Percentiles rank a stretch among this genome's conserved stretches.
Evolutionary conservation across 108 stramenopile species (phyloP).

Genomic region (Cylindrotheca closterium): DNA sequence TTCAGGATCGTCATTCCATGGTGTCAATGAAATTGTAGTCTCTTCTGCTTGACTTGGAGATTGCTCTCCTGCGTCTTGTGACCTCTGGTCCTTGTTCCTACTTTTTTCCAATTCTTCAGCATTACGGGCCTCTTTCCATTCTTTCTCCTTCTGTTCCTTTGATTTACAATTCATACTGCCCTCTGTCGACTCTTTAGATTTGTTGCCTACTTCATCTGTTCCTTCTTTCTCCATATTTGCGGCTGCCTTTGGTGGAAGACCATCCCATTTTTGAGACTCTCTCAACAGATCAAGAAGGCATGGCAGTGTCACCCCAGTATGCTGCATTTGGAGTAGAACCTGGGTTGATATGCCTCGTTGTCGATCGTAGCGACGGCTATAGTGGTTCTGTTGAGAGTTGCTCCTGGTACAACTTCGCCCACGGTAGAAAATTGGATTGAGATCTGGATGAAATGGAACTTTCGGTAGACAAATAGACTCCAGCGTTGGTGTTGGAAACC

Average conservation of each 20-base stretch:
- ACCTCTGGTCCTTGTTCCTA: constrained; percentile 12
- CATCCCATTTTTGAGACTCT: constrained; percentile 17
- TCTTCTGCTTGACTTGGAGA: constrained; percentile 3
- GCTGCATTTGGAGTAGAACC: constrained; percentile 6
- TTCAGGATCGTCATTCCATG: constrained; percentile 72
- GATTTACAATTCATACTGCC: constrained; percentile 25
- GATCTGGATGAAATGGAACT: background rate
- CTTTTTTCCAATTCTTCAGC: constrained; percentile 28
- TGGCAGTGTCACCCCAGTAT: constrained; percentile 15
- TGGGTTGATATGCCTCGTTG: constrained; percentile 14
- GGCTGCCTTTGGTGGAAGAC: constrained; percentile 8
- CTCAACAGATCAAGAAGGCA: constrained; percentile 13
- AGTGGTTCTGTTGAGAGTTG: too few species aligned
- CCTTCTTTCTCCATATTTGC: constrained; percentile 7
- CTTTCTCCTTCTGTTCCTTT: constrained; percentile 27
- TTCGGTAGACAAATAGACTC: constrained; percentile 3
- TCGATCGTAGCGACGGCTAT: too few species aligned
- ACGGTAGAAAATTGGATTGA: background rate
- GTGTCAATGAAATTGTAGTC: constrained; percentile 10
- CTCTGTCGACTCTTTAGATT: background rate
- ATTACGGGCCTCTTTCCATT: constrained; percentile 25
- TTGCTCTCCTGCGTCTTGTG: constrained; percentile 10
- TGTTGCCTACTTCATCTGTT: background rate
- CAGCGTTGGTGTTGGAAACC: too few species aligned
- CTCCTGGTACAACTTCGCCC: background rate